phyloP scores from a whole-genome alignment of 768 basidiomycete species.

The Lactarius trivialis region DNA sequence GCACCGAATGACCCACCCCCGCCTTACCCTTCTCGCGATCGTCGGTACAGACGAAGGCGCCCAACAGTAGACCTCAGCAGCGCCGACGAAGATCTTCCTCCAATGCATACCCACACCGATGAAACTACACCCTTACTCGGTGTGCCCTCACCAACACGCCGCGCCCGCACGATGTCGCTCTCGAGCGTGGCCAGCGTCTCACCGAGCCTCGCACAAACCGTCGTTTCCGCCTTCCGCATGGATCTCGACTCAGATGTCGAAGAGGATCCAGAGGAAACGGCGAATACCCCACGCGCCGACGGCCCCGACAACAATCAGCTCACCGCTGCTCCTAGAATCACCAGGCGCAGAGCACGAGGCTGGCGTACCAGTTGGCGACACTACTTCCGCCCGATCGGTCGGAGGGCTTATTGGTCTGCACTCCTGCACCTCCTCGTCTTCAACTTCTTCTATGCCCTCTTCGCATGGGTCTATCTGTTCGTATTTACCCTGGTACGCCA shows the following conservation, averaged over 20 bases:
- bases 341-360: slow-evolving; percentile 5
- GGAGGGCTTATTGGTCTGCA: slow-evolving; percentile 53
- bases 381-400: slow-evolving; percentile 60
- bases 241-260: slow-evolving; percentile 38
- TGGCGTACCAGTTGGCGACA: slow-evolving; percentile 36
- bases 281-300: slow-evolving; percentile 7
- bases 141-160: slow-evolving; percentile 20
- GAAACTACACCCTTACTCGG: slow-evolving; percentile 47
- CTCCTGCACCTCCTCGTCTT: slow-evolving; percentile 63
- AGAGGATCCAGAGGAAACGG: slow-evolving; percentile 26
- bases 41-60: slow-evolving; percentile 35
- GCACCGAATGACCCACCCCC: slow-evolving; percentile 54
- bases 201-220: slow-evolving; percentile 61
- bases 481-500: slow-evolving; percentile 70
- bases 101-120: slow-evolving; percentile 24
- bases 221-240: slow-evolving; percentile 59
- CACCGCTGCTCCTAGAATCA: slow-evolving; percentile 11
- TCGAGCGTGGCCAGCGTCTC: slow-evolving; percentile 43
- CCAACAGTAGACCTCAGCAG: slow-evolving; percentile 28
- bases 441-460: slow-evolving; percentile 73
- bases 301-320: slow-evolving; percentile 7
- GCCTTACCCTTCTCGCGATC: slow-evolving; percentile 53
- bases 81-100: slow-evolving; percentile 29
- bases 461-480: slow-evolving; percentile 76
- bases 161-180: slow-evolving; percentile 52